These are phyloP conservation scores for Solanum lycopersicoides DNA, from an alignment of 257 asterid genomes.

Conservation along the genomic window DNA sequence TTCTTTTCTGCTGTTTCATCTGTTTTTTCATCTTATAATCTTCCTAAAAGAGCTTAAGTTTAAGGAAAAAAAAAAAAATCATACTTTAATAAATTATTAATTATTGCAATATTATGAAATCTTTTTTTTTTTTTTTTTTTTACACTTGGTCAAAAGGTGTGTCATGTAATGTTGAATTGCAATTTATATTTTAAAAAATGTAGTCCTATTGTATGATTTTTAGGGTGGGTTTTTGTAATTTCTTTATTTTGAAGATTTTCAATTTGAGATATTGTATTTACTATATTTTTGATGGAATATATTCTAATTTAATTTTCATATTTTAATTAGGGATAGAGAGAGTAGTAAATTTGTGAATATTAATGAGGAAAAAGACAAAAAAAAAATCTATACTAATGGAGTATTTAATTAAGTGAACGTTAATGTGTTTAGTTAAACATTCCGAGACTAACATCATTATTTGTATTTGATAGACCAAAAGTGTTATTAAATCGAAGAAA, in stretches of 20 bases:
- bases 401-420: not conserved
- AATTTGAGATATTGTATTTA: not conserved
- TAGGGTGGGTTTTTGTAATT: not conserved
- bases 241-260: not conserved
- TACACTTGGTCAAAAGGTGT: not conserved
- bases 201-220: not conserved
- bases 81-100: not conserved
- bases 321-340: too few species aligned
- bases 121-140: not conserved
- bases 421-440: too few species aligned
- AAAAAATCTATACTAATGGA: not conserved
- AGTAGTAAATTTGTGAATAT: too few species aligned
- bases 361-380: not conserved
- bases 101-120: not conserved
- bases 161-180: not conserved
- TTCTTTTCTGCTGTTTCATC: conserved; percentile 28
- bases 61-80: not conserved
- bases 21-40: conserved; percentile 30
- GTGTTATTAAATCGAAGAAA: not conserved
- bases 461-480: too few species aligned
- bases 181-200: not conserved
- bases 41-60: conserved; percentile 25
- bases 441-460: not conserved
- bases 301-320: too few species aligned
- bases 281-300: too few species aligned